Base-by-base conservation (phyloP, 2,329 filamentous ascomycete genomes). In the Epichloe gansuensis region DNA sequence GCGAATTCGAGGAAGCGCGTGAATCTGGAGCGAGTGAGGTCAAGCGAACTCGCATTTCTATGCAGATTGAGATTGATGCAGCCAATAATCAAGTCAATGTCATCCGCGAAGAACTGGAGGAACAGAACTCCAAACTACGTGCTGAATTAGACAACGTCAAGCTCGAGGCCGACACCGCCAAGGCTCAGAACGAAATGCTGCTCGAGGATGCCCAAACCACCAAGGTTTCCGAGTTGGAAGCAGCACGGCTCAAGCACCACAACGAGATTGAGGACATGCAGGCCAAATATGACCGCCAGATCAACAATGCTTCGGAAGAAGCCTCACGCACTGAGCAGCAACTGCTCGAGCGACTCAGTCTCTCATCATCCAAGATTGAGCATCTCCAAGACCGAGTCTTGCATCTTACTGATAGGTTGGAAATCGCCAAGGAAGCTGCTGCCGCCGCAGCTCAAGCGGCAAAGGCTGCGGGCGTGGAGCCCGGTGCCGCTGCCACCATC, bases 341-440 rank as follows among this genome's bases (percentile, higher is more conserved):
- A 65, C 79, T 94, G 44, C 78, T 86, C 47, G 89, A 96, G 63
- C 83, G 87, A 28, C 78, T 97, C 52, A 83, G 81, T 57, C 77
- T 97, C 53, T 88, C 89, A 0, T 82, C 91, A 8, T 88, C 89
- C 53, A 95, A 91, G 75, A 81, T 85, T 4, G 82, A 90, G 60
- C 86, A 94, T 65, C 80, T 94, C 23, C 85, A 94, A 65, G 91
- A 96, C 61, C 88, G 88, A 60, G 80, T 96, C 28, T 70, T 78
- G 4, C 86, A 94, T 61, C 76, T 97, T 1, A 89, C 96, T 66
- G 91, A 96, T 67, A 91, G 90, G 67, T 78, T 98, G 15, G 85
- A 94, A 60, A 86, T 97, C 60, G 85, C 91, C 25, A 91, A 91
- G 65, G 83, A 90, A 63, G 91, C 91, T 35, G 91, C 90, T 9